Base-by-base conservation (phyloP, 345 rosid species). In the Gossypium arboreum region DNA sequence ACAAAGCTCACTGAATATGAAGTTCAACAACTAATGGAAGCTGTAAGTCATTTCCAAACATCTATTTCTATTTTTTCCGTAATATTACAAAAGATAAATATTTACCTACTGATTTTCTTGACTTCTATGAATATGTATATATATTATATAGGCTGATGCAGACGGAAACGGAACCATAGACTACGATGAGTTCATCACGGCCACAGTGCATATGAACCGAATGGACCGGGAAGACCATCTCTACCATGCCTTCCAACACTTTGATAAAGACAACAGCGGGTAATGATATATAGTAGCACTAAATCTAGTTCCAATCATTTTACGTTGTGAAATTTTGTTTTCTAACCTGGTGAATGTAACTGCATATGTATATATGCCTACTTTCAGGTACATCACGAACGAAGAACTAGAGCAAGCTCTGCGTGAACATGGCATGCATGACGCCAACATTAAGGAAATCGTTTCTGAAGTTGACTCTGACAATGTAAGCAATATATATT, bases 321-420 rank as follows among this genome's bases (percentile, higher is more conserved):
- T 34, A 12, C 12, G 10, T 41, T 52, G n/a, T 71, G 20, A 2
- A 54, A 11, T 24, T 17, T 39, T 47, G 16, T 15, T 29, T 7
- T 7, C 7, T 59, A 6, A 1, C 13, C 16, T 29, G n/a, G 4
- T 64, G 50, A 13, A n/a, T n/a, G 41, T 34, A 43, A 41, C 24
- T 22, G 18, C 43, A 34, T 54, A 55, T 20, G 9, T 34, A 34
- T 58, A 18, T 45, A 51, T 24, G 10, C 50, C 16, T 34, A 0
- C 34, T 13, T 22, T 34, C 71, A 87, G 98, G 71, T 92, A 75
- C 73, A 87, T 94, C 54, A 91, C 98, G 45, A 92, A 84, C 54
- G 97, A 91, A 82, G 98, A 94, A 81, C 84, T 94, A n/a, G 97
- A 91, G 75, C 93, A 91, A 89, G 98, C 94, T 60, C 92, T 94